A percentile compares a stretch with the other conserved stretches of the same genome.
Conservation (phyloP, 495 filamentous ascomycete species). For the Aspergillus asperescens region DNA sequence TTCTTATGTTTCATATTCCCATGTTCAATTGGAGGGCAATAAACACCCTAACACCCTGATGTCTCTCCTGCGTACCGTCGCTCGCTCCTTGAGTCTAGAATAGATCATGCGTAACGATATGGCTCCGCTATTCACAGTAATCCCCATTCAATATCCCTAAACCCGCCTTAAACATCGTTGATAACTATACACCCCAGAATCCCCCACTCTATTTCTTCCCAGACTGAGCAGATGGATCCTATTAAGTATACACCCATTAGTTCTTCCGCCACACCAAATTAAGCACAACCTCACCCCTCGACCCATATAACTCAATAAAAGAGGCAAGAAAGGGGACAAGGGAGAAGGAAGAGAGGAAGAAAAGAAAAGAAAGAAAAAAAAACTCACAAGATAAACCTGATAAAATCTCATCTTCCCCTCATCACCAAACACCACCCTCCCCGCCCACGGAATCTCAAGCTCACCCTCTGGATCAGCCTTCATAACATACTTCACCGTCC, state of each 20-base stretch:
- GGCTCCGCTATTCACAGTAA: background rate
- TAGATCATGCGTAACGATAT: conserved; percentile 8
- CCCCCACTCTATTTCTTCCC: conserved; percentile 30
- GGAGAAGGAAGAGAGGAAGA: too few species aligned
- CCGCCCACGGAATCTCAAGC: conserved; percentile 50
- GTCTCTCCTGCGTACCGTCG: background rate
- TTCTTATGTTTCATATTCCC: conserved; percentile 17
- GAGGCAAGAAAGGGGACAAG: too few species aligned
- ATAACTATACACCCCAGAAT: background rate
- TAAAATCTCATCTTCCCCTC: conserved; percentile 56
- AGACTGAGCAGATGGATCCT: conserved; percentile 39
- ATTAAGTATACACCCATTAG: background rate
- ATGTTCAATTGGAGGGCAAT: conserved; percentile 14
- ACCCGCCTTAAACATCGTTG: background rate
- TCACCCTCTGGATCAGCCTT: conserved; percentile 42
- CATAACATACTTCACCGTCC: conserved; percentile 51
- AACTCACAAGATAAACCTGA: conserved; percentile 58
- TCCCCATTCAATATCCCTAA: background rate
- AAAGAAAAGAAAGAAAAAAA: conserved; percentile 4
- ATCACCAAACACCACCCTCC: conserved; percentile 44
- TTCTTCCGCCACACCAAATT: background rate
- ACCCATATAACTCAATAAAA: background rate
- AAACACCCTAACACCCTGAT: background rate
- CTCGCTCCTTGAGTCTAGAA: conserved; percentile 3
- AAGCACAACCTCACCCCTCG: background rate